Percentiles rank a stretch among this genome's conserved stretches.
Conservation (phyloP, 2,329 filamentous ascomycete species). For the Paracoccidioides brasiliensis region DNA sequence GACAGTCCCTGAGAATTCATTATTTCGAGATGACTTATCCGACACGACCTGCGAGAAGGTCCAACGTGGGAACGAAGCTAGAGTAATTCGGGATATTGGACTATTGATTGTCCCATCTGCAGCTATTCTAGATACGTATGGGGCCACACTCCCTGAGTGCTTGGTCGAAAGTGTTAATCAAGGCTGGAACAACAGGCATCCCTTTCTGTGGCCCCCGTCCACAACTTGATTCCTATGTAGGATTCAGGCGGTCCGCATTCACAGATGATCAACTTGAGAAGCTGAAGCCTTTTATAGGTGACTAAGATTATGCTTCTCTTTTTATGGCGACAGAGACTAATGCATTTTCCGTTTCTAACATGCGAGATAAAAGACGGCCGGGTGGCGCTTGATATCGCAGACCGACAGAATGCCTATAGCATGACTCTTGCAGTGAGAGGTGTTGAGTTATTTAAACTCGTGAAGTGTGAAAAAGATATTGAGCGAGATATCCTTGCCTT, state of each 20-base stretch:
- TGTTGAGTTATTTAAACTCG: too few species aligned
- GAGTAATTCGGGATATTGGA: conserved; percentile 12
- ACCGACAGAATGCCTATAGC: too few species aligned
- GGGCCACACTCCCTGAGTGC: conserved; percentile 12
- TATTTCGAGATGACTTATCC: too few species aligned
- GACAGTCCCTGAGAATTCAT: too few species aligned
- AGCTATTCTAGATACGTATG: conserved; percentile 15
- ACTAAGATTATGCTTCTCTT: conserved; percentile 22
- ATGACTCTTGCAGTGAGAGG: neutral
- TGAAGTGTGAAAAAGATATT: too few species aligned
- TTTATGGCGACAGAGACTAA: conserved; percentile 29
- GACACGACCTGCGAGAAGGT: too few species aligned
- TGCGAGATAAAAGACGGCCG: too few species aligned
- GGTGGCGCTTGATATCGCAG: too few species aligned
- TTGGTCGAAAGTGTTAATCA: conserved; percentile 25
- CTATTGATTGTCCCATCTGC: conserved; percentile 19
- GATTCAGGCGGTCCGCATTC: conserved; percentile 27
- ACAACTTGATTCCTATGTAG: conserved; percentile 10
- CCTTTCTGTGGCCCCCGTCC: conserved; percentile 18
- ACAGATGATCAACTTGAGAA: conserved; percentile 31
- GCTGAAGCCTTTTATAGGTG: conserved; percentile 23
- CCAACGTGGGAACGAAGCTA: too few species aligned
- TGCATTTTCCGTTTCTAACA: too few species aligned
- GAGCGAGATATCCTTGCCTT: too few species aligned
- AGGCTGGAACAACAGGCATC: conserved; percentile 20